These are phyloP conservation scores for Candida maris DNA, from an alignment of 805 yeast species.

Conservation along the genomic window DNA sequence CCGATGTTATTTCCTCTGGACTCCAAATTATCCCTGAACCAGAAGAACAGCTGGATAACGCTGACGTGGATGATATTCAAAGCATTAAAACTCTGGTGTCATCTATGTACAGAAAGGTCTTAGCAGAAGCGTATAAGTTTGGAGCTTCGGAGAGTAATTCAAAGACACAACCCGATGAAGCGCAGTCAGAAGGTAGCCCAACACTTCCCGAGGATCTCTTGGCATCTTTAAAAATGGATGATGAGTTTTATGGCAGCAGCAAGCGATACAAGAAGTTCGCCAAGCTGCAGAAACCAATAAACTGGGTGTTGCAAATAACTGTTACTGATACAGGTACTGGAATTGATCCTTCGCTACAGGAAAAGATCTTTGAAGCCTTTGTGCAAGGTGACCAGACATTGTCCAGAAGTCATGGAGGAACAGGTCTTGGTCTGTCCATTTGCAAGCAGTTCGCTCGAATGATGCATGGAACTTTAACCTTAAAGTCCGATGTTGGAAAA, in stretches of 20 bases:
- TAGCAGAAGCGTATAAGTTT: slow-evolving; percentile 38
- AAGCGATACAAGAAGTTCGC: slow-evolving; percentile 13
- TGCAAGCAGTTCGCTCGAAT: slow-evolving; percentile 86
- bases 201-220: slow-evolving; percentile 6
- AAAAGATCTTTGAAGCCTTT: slow-evolving; percentile 90
- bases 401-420: slow-evolving; percentile 90
- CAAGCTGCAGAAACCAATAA: slow-evolving; percentile 27
- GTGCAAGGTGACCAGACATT: slow-evolving; percentile 95
- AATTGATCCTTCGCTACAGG: slow-evolving; percentile 75
- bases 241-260: slow-evolving; percentile 15
- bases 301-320: slow-evolving; percentile 63
- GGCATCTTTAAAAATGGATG: slow-evolving; percentile 17
- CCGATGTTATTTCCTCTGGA: slow-evolving; percentile 3
- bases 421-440: slow-evolving; percentile 87
- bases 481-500: slow-evolving; percentile 70
- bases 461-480: slow-evolving; percentile 78
- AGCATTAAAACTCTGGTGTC: slow-evolving; percentile 29
- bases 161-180: neutral
- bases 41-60: slow-evolving; percentile 1
- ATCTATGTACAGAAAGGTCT: slow-evolving; percentile 36
- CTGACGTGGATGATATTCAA: slow-evolving; percentile 10
- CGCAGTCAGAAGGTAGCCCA: neutral
- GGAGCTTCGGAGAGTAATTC: slow-evolving; percentile 9
- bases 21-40: neutral
- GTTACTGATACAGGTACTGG: slow-evolving; percentile 95